Percentiles rank a stretch among this genome's conserved stretches.
These are phyloP conservation scores for Lasiosphaeria hispida DNA, from an alignment of 495 filamentous ascomycete genomes.

Conservation along the genomic window DNA sequence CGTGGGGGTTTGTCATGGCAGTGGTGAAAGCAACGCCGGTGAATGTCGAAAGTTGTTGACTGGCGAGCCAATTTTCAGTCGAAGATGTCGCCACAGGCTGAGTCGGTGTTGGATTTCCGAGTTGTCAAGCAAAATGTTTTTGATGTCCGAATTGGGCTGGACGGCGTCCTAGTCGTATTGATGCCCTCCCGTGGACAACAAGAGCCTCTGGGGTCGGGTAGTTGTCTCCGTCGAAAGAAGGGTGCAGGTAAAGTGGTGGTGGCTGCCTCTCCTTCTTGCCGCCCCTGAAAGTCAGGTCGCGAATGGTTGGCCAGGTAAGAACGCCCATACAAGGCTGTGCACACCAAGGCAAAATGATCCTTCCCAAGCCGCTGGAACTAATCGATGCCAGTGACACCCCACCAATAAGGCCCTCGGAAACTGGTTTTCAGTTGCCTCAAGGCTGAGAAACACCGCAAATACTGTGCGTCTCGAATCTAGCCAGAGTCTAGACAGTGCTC, in stretches of 20 bases:
- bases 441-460: too few relatives aligned
- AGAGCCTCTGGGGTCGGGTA: not conserved
- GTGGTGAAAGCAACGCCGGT: not conserved
- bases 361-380: constrained; percentile 4
- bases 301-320: not conserved
- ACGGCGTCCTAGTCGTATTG: too few relatives aligned
- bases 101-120: too few relatives aligned
- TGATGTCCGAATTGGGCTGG: too few relatives aligned
- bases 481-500: too few relatives aligned
- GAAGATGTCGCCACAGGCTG: not conserved
- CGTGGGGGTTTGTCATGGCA: constrained; percentile 23
- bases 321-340: constrained; percentile 6
- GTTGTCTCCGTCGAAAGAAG: not conserved
- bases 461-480: too few relatives aligned
- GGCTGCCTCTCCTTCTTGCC: constrained; percentile 6
- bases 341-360: constrained; percentile 9
- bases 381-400: not conserved
- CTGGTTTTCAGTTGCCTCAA: too few relatives aligned
- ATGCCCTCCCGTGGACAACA: not conserved
- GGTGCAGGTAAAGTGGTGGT: not conserved
- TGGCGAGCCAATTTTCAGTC: not conserved
- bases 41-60: not conserved
- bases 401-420: not conserved
- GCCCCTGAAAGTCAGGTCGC: not conserved
- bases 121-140: too few relatives aligned